Base-by-base conservation (phyloP, 2,329 filamentous ascomycete genomes). In the Penicillium sp. region DNA sequence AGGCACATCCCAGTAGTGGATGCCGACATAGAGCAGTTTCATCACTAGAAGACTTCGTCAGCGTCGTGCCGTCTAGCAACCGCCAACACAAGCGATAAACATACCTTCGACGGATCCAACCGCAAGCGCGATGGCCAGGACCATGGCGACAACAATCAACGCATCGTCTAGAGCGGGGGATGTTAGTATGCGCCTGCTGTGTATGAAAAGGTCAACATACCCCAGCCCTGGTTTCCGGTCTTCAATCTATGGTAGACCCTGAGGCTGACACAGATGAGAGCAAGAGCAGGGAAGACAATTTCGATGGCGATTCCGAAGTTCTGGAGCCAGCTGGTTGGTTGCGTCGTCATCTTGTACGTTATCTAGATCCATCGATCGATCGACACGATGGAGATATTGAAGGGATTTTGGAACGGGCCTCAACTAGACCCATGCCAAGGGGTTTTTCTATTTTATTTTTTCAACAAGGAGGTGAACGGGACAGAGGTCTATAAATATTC, bases 91-190 rank as follows among this genome's bases (percentile, higher is more conserved):
- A 21, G 18, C 46, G 26, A 48, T 20, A 33, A 20, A 9, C 46
- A 35, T 48, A 48, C 46, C 46, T n/a, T 48, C 33, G 4, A 48
- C 33, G 16, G 46, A 48, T n/a, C 46, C 46, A 33, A 48, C 46
- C 3, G 46, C 46, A 33, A 48, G 46, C 46, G 26, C 46, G 9
- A 48, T 48, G 21, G 46, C 30, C 9, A 48, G 46, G 23, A n/a
- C 46, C 46, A 48, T 48, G 46, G 46, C 46, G 26, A 48, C 26
- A 48, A 48, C n/a, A 16, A 48, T 48, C 46, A 33, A 48, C 1
- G 46, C 26, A 48, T 48, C 46, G 16, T 48, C 46, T 48, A 48
- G 46, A 48, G 6, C n/a, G 26, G 5, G 28, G 12, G 46, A n/a
- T 33, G 26, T 48, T 48, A 48, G 46, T 48, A 16, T 35, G 14